Percentiles rank a stretch among this genome's conserved stretches.
These are phyloP conservation scores for Acacia crassicarpa DNA, from an alignment of 306 rosid genomes.

Conservation along the genomic window DNA sequence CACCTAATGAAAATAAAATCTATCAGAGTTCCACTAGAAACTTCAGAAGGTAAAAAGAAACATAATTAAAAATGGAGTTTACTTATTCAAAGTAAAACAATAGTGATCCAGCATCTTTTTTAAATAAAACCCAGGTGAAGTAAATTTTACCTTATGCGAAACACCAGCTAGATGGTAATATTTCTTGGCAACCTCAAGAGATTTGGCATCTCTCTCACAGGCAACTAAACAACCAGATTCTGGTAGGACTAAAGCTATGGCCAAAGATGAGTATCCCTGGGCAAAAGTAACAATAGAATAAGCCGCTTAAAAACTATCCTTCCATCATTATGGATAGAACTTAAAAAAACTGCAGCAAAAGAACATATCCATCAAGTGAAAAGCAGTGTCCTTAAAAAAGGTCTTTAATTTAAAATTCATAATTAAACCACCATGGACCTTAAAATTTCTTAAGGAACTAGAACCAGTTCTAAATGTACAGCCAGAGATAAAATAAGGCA, in stretches of 20 bases:
- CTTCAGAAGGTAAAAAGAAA: background rate
- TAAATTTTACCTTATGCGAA: slow-evolving; percentile 69
- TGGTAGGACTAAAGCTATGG: slow-evolving; percentile 82
- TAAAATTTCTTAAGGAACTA: background rate
- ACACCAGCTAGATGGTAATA: slow-evolving; percentile 78
- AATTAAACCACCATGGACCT: background rate
- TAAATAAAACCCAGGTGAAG: slow-evolving; percentile 25
- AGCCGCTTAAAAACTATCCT: background rate
- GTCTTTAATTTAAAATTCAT: background rate
- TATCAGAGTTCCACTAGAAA: background rate
- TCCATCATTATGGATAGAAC: background rate
- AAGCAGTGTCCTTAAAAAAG: background rate
- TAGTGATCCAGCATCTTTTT: slow-evolving; percentile 8
- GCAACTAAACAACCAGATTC: slow-evolving; percentile 89
- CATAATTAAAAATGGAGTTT: slow-evolving; percentile 7
- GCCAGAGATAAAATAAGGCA: slow-evolving; percentile 4
- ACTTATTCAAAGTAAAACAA: slow-evolving; percentile 8
- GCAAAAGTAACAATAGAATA: slow-evolving; percentile 24
- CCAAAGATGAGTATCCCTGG: slow-evolving; percentile 96
- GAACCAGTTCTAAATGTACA: background rate
- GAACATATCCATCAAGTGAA: background rate
- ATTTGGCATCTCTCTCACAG: slow-evolving; percentile 79
- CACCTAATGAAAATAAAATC: slow-evolving; percentile 46
- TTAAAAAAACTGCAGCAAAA: background rate
- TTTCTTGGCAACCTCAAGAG: slow-evolving; percentile 83